Conservation (phyloP, 805 yeast genomes). For the Saccharomyces mikatae region DNA sequence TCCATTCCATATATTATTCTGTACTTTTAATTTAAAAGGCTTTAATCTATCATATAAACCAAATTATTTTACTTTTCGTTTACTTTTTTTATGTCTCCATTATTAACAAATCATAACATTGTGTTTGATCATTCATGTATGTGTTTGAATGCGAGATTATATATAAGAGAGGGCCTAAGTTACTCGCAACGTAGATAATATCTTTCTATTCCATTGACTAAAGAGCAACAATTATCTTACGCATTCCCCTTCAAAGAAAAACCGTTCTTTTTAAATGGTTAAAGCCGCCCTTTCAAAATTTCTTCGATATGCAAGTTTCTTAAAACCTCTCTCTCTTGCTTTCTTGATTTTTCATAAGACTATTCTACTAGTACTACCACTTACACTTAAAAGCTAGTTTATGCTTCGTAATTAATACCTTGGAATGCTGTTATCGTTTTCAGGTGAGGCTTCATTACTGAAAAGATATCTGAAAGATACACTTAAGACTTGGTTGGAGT, state of each 20-base stretch:
- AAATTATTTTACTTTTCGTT: constrained; percentile 9
- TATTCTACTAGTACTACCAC: too few species aligned
- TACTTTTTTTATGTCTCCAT: not conserved
- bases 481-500: too few species aligned
- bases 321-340: not conserved
- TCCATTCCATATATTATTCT: constrained; percentile 21
- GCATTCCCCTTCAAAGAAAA: constrained; percentile 60
- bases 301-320: not conserved
- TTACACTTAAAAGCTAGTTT: too few species aligned
- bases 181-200: constrained; percentile 42
- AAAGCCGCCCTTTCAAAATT: constrained; percentile 58
- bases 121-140: constrained; percentile 86
- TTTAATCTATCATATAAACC: constrained; percentile 9
- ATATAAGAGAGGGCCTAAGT: not conserved
- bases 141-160: constrained; percentile 36
- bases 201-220: constrained; percentile 80
- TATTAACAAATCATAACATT: not conserved
- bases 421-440: too few species aligned
- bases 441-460: not conserved
- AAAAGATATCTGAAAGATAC: not conserved
- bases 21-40: constrained; percentile 28
- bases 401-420: too few species aligned
- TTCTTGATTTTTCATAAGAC: too few species aligned
- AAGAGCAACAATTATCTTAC: constrained; percentile 38
- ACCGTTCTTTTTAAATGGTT: constrained; percentile 31